Evolutionary conservation across 73 alveolate genomes (phyloP).

Genomic region (Loxodes magnus): DNA sequence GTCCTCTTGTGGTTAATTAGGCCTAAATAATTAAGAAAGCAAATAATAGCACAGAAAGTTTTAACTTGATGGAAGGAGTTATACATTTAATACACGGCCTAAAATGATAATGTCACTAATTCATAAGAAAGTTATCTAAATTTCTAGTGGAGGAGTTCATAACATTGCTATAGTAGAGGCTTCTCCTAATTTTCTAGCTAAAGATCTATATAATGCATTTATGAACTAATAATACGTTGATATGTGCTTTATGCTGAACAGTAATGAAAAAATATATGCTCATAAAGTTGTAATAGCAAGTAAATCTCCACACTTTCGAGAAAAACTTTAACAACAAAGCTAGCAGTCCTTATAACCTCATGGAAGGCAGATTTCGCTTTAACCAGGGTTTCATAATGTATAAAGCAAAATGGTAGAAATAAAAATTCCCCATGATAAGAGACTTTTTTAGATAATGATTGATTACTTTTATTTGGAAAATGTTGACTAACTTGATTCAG

Average conservation of each 20-base stretch:
- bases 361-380: too few species aligned
- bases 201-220: constrained; percentile 27
- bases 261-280: constrained; percentile 3
- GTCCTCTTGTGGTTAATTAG: constrained; percentile 62
- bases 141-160: constrained; percentile 63
- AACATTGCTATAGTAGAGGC: constrained; percentile 51
- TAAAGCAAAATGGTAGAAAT: background rate
- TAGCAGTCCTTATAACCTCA: too few species aligned
- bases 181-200: constrained; percentile 24
- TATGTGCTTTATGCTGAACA: constrained; percentile 19
- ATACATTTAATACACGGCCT: constrained; percentile 16
- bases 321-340: too few species aligned
- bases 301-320: constrained; percentile 6
- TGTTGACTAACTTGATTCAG: constrained; percentile 20
- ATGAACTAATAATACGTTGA: constrained; percentile 30
- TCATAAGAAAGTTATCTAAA: constrained; percentile 28
- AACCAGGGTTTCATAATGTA: too few species aligned
- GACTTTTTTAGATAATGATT: constrained; percentile 31
- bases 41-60: background rate
- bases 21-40: constrained; percentile 17
- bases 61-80: background rate
- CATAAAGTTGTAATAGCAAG: constrained; percentile 22
- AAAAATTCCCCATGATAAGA: background rate
- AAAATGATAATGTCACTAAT: constrained; percentile 31
- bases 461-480: constrained; percentile 52